phyloP scores from a whole-genome alignment of 2,329 filamentous ascomycete species.

The Aureobasidium namibiae region DNA sequence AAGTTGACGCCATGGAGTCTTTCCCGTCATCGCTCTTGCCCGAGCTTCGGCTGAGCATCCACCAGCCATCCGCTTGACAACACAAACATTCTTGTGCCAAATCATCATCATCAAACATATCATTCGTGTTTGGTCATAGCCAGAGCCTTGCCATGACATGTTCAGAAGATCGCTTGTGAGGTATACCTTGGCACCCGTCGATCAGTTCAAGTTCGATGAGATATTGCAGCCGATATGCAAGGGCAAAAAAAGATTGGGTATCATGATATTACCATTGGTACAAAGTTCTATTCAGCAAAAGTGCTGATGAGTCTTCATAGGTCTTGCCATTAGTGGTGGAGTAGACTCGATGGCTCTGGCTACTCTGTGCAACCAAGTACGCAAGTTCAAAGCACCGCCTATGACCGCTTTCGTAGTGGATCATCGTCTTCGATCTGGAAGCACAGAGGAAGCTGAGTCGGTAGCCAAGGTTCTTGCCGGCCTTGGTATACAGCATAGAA shows the following conservation, averaged over 20 bases:
- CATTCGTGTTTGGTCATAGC: not conserved
- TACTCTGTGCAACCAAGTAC: conserved; percentile 52
- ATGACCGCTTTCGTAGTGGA: conserved; percentile 54
- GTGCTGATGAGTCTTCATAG: conserved; percentile 18
- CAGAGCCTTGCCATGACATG: not conserved
- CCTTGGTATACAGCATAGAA: conserved; percentile 30
- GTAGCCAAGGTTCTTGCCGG: conserved; percentile 39
- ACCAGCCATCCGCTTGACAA: not conserved
- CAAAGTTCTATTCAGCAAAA: not conserved
- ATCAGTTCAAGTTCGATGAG: not conserved
- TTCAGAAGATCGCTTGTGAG: not conserved
- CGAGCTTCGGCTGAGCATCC: not conserved
- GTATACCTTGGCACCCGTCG: not conserved
- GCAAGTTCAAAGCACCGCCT: conserved; percentile 11
- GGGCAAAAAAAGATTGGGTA: not conserved
- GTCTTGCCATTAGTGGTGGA: conserved; percentile 80
- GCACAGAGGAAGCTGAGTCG: conserved; percentile 45
- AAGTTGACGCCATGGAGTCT: conserved; percentile 7
- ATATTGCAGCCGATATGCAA: not conserved
- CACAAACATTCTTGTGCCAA: not conserved
- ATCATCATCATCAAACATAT: not conserved
- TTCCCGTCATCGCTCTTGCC: not conserved
- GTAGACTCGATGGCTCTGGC: conserved; percentile 98
- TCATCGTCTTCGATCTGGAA: conserved; percentile 49
- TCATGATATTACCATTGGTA: not conserved